Conservation (phyloP, 2,329 filamentous ascomycete genomes). For the Aspergillus sp. region DNA sequence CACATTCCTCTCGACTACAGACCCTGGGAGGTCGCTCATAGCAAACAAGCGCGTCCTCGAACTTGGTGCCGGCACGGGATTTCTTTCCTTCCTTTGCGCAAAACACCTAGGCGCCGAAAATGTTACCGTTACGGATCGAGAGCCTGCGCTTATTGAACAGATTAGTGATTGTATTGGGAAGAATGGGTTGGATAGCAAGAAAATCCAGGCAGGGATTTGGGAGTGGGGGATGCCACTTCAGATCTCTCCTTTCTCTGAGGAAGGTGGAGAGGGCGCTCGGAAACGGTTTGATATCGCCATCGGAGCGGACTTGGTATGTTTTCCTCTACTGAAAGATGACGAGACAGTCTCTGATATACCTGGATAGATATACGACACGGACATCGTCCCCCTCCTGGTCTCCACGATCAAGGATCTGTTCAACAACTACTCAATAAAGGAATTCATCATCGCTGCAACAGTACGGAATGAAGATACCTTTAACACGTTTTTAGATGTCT, state of each 20-base stretch:
- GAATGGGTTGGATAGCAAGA: constrained; percentile 29
- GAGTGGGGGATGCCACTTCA: constrained; percentile 40
- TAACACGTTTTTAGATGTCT: constrained; percentile 57
- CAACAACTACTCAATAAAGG: constrained; percentile 50
- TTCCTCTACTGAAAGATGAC: neutral
- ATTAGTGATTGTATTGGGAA: constrained; percentile 38
- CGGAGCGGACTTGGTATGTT: constrained; percentile 43
- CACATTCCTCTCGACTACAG: constrained; percentile 55
- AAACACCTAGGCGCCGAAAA: constrained; percentile 55
- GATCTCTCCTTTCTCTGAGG: constrained; percentile 6
- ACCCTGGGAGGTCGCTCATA: constrained; percentile 48
- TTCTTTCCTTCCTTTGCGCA: constrained; percentile 63
- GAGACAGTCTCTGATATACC: neutral
- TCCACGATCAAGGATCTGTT: constrained; percentile 58
- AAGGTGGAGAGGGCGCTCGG: too few relatives aligned
- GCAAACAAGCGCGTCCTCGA: constrained; percentile 59
- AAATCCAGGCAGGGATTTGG: constrained; percentile 39
- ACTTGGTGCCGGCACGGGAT: constrained; percentile 66
- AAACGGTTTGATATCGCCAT: constrained; percentile 40
- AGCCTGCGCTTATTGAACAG: constrained; percentile 44
- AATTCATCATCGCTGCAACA: constrained; percentile 61
- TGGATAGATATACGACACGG: constrained; percentile 60
- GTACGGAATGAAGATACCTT: constrained; percentile 64
- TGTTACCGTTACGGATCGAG: constrained; percentile 64
- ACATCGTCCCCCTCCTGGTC: constrained; percentile 57